phyloP scores from a whole-genome alignment of 2,329 filamentous ascomycete species.

The Colletotrichum chlorophyti region DNA sequence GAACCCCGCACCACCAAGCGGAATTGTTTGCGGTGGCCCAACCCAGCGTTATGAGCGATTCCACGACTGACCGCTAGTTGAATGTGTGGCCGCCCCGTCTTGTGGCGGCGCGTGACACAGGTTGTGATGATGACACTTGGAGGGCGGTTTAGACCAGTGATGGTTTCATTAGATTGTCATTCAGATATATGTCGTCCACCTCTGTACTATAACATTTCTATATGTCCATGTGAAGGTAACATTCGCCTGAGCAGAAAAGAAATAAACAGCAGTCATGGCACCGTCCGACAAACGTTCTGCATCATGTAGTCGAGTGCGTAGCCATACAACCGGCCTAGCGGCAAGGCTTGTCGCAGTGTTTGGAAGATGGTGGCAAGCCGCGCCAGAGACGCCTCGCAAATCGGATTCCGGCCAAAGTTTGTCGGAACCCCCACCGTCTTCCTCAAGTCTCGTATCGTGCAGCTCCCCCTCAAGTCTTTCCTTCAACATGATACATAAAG shows the following conservation, averaged over 20 bases:
- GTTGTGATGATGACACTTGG: too few relatives aligned
- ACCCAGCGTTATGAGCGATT: too few relatives aligned
- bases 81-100: too few relatives aligned
- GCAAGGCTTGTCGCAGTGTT: background rate
- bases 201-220: slow-evolving; percentile 19
- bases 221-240: slow-evolving; percentile 21
- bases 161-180: slow-evolving; percentile 13
- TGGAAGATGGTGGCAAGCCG: background rate
- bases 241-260: background rate
- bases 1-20: too few relatives aligned
- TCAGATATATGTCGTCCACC: slow-evolving; percentile 6
- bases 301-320: background rate
- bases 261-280: background rate
- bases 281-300: background rate
- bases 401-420: background rate
- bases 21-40: too few relatives aligned
- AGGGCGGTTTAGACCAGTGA: too few relatives aligned
- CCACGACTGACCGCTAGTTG: too few relatives aligned
- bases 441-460: background rate
- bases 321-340: too few relatives aligned
- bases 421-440: background rate
- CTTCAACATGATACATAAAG: background rate
- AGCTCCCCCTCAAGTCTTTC: background rate
- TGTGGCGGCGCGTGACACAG: too few relatives aligned
- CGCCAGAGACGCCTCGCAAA: background rate